Evolutionary conservation across 169 alveolate species (phyloP).

Genomic region (Plasmodium coatneyi): DNA sequence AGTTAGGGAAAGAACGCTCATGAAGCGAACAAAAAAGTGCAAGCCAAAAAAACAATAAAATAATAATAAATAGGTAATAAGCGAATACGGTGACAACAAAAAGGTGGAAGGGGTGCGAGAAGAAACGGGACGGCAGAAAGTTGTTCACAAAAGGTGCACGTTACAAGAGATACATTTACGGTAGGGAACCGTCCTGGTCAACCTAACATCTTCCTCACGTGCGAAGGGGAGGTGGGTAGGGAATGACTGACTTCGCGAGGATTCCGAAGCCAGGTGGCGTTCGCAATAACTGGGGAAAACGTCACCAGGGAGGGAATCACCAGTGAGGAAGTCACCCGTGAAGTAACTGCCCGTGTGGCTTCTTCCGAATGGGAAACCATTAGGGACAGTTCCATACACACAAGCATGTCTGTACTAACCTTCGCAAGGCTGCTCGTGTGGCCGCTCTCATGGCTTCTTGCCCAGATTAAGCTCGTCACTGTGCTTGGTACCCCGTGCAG

Average conservation of each 20-base stretch:
- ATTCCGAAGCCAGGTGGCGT: not conserved
- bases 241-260: not conserved
- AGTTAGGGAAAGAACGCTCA: not conserved
- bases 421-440: not conserved
- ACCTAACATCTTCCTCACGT: not conserved
- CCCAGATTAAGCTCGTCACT: not conserved
- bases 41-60: not conserved
- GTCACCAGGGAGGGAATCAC: not conserved
- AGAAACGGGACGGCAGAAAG: not conserved
- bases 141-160: not conserved
- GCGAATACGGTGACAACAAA: not conserved
- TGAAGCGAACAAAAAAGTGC: not conserved
- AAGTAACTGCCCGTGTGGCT: not conserved
- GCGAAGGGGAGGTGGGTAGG: not conserved
- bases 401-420: not conserved
- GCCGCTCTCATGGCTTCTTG: not conserved
- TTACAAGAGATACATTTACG: not conserved
- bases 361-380: not conserved
- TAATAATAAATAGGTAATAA: not conserved
- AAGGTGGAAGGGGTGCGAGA: not conserved
- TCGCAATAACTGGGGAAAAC: not conserved
- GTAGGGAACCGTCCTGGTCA: not conserved
- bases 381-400: not conserved
- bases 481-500: not conserved
- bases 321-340: not conserved